A percentile compares a stretch with the other conserved stretches of the same genome.
Conservation (phyloP, 345 rosid genomes). For the Lepidium sativum region DNA sequence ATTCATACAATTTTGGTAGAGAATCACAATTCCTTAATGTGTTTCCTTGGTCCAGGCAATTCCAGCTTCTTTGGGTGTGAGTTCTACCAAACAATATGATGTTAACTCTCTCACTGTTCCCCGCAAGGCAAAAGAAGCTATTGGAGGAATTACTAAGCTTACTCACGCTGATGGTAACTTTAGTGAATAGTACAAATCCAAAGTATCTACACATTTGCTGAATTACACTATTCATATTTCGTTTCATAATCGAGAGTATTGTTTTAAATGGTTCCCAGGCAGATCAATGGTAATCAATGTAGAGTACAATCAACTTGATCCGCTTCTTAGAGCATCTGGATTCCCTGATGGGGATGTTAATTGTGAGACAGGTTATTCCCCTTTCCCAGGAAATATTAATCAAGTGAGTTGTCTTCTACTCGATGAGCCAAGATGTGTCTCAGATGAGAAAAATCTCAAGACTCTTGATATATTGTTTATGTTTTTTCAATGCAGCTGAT, state of each 20-base stretch:
- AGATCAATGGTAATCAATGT: constrained; percentile 94
- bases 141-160: constrained; percentile 91
- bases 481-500: constrained; percentile 50
- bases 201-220: not conserved
- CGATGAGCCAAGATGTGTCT: not conserved
- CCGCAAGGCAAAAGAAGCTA: constrained; percentile 96
- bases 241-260: not conserved
- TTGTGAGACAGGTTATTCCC: constrained; percentile 88
- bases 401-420: constrained; percentile 46
- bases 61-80: constrained; percentile 91
- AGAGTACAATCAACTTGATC: constrained; percentile 98
- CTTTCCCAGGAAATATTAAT: constrained; percentile 97
- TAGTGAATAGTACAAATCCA: not conserved
- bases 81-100: constrained; percentile 73
- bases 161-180: constrained; percentile 79
- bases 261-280: constrained; percentile 40
- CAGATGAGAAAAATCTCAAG: not conserved
- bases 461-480: not conserved
- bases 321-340: constrained; percentile 83
- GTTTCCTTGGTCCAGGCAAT: constrained; percentile 51
- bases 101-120: constrained; percentile 98
- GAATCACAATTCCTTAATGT: not conserved
- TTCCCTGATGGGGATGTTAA: constrained; percentile 89
- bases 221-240: not conserved
- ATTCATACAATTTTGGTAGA: not conserved